Evolutionary conservation across 495 filamentous ascomycete species (phyloP).

Genomic region (Penicillium alfredii): DNA sequence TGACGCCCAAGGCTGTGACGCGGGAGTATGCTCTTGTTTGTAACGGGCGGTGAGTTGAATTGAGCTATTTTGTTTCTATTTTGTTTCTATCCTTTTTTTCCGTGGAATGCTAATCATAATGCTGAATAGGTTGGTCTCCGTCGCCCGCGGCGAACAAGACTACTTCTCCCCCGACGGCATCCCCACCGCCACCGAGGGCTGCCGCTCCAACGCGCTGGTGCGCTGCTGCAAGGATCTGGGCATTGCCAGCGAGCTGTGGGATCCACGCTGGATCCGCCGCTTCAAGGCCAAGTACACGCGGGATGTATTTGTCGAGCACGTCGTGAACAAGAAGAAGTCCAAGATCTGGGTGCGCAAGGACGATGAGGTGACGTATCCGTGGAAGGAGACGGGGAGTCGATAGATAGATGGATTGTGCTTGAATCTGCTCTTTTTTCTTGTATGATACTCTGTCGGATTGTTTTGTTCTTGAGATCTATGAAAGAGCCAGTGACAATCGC

Average conservation of each 20-base stretch:
- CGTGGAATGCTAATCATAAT: constrained; percentile 6
- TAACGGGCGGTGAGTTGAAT: constrained; percentile 80
- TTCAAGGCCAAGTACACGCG: constrained; percentile 63
- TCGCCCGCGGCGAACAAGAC: constrained; percentile 90
- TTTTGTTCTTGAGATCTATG: too few species aligned
- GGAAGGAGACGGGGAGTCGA: constrained; percentile 54
- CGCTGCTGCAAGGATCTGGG: constrained; percentile 97
- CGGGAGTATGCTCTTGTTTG: constrained; percentile 91
- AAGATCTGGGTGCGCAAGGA: constrained; percentile 88
- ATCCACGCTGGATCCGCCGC: constrained; percentile 79
- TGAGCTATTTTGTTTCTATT: too few species aligned
- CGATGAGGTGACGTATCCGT: constrained; percentile 71
- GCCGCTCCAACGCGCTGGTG: constrained; percentile 94
- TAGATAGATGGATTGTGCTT: constrained; percentile 11
- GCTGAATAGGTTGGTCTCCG: constrained; percentile 66
- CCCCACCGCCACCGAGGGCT: constrained; percentile 94
- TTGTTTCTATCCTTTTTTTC: constrained; percentile 1
- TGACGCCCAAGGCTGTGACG: constrained; percentile 82
- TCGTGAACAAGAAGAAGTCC: constrained; percentile 75
- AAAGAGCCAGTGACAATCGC: too few species aligned
- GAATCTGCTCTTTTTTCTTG: too few species aligned
- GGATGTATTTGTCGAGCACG: constrained; percentile 79
- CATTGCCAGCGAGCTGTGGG: constrained; percentile 93
- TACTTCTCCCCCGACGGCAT: constrained; percentile 92
- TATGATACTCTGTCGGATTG: too few species aligned